Evolutionary conservation across 2,329 filamentous ascomycete genomes (phyloP), one percentile per base, ranked within the genome.

Genomic region (Helotiales sp.): DNA sequence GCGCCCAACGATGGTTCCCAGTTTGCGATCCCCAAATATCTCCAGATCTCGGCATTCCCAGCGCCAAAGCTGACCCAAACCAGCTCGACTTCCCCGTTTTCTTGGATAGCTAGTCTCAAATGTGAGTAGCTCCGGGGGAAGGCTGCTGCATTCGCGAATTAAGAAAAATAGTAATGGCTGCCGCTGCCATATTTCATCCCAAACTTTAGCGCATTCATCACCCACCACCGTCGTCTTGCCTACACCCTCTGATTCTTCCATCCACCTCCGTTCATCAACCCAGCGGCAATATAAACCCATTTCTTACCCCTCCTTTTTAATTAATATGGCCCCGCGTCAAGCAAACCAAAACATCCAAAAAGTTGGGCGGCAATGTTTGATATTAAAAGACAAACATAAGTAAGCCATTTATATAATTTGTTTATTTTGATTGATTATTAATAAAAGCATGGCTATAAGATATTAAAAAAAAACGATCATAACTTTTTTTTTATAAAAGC

Each of bases 341-440:
- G 61, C 66, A 70, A 70, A 71, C 52, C 67, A 61, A 71, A 73
- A 72, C 66, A 68, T 63, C 66, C 64, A 65, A 66, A 71, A 66
- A 61, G 61, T 65, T 69, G 62, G 50, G 67, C 71, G 58, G 63
- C 71, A 73, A 71, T 34, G 8, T 59, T 71, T 58, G 45, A 43
- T 70, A 58, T 64, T 49, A 72, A 72, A 73, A 68, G 61, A 63
- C 69, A 10, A 68, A 70, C 30, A 69, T 63, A 69, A 72, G 65
- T 49, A 54, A 30, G 24, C 49, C 43, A 71, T 70, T 63, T 58
- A 66, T 40, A 52, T 61, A 54, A 7, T 59, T 65, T 55, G 61
- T 59, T 40, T 72, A 64, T 62, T 69, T 68, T 70, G 55, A 69
- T 67, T 73, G 58, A 73, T 69, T n/a, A n/a, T 71, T 69, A 32